Base-by-base conservation (phyloP, 148 eudicot genomes). In the Mesembryanthemum crystallinum region DNA sequence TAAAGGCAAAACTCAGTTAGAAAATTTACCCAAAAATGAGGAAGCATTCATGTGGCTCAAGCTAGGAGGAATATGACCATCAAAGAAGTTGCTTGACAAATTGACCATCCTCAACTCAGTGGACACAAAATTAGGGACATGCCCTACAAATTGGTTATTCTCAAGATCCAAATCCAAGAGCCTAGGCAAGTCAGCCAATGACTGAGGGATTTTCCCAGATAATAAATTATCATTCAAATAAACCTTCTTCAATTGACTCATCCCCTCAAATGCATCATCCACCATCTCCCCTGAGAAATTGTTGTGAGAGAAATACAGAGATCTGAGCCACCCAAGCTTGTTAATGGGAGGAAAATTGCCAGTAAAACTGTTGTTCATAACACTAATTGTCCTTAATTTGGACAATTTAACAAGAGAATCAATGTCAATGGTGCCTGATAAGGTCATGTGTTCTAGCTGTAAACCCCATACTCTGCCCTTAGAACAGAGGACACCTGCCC, bases 381-480 rank as follows among this genome's bases (percentile, higher is more conserved):
- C 29, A 73, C 97, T 92, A 13, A 92, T 29, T 7, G 89, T 74
- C 15, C 90, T 77, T 47, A 92, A 59, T 43, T 21, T 45, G 0
- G 82, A 32, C 32, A 92, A 27, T 51, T 76, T 54, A 3, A 64
- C 57, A 0, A 88, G 80, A 9, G 86, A 23, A 24, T 89, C 87
- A 11, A 90, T 64, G 73, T 93, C 87, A 18, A 93, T 75, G 3
- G 8, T 64, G 28, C 98, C 98, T 0, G 64, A 47, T 62, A 93
- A 73, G 3, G 83, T 88, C 92, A 90, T 86, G 37, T 80, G 82
- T 62, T 93, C 93, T 13, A 93, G 96, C 55, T 74, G 82, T 32
- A 90, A 51, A 0, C 87, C 90, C 39, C 25, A 69, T 1, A 89
- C 33, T 0, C 14, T 37, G 29, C 76, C 78, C 17, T 66, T 57